Evolutionary conservation across 306 rosid species (phyloP), one percentile per base, ranked within the genome.

Genomic region (Sphenostylis stenocarpa): DNA sequence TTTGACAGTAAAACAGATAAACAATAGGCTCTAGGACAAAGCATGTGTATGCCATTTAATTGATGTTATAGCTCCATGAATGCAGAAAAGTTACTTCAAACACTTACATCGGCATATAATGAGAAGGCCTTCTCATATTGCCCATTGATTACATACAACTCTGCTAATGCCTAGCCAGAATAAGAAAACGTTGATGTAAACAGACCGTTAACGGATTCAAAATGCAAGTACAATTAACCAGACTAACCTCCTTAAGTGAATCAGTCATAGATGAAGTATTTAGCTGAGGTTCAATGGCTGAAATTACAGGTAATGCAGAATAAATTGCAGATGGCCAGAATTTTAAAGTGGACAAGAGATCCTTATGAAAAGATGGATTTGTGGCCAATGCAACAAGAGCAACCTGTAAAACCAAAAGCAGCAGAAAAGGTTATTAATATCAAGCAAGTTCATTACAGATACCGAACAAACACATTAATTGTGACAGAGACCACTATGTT

Each of bases 371-470:
- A 53, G 89, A 83, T 73, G 96, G 89, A 86, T 89, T 92, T 82
- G 97, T 87, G 77, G 97, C 96, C 78, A 95, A 79, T 41, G 99
- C 97, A 78, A 95, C 97, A 61, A 95, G 97, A 82, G 99, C 93
- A 85, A 95, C 97, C 99, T 95, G 87, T 41, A 26, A 81, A 83
- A 64, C 55, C 75, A 75, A 80, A 67, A 19, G 75, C 28, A 69
- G 62, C 68, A 80, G 69, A 68, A 64, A 70, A 77, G 8, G 38
- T 26, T 57, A 65, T 56, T 43, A 31, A 73, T 72, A 58, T 65
- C 64, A n/a, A 28, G 49, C 77, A 15, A 12, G 56, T 68, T 77
- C 62, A 23, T 28, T 57, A 39, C 29, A 72, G 61, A 76, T 67
- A 41, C 41, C 4, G 16, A 10, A 29, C 38, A 26, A 52, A 53